Evolutionary conservation across 176 grass and related monocot genomes (phyloP), one percentile per base, ranked within the genome.

Genomic region (Raddia guianensis): DNA sequence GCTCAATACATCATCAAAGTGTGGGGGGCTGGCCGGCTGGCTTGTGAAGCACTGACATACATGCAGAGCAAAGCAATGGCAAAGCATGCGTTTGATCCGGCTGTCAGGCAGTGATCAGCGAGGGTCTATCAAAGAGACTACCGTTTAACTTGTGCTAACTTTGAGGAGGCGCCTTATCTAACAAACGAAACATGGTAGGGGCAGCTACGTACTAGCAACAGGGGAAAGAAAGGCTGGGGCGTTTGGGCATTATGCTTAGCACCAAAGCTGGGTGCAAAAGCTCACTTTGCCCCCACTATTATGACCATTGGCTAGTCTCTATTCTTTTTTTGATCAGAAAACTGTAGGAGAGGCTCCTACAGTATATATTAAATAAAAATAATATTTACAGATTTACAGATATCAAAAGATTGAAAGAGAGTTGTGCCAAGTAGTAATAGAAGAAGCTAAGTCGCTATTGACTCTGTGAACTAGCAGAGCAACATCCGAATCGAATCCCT

Each of bases 261-360:
- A 27, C 27, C 27, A 27, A 27, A 27, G 27, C 78, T 80, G 78
- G 5, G 13, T 10, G 40, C 8, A 32, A 59, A 80, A 34, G 66
- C 33, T 51, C 52, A 70, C 53, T 48, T 80, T 70, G 65, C 40
- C 3, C 8, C 64, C 70, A 27, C n/a, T 68, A 50, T 66, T 49
- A 27, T 59, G 44, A 5, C 11, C 33, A 11, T 3, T 68, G 20
- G 35, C 3, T 3, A 79, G 27, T 27, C 27, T n/a, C n/a, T n/a
- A n/a, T n/a, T n/a, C n/a, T n/a, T n/a, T n/a, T n/a, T n/a, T n/a
- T n/a, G n/a, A n/a, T n/a, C n/a, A n/a, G n/a, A n/a, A n/a, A n/a
- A n/a, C n/a, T n/a, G n/a, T n/a, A n/a, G n/a, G n/a, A n/a, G n/a
- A n/a, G n/a, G n/a, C n/a, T n/a, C n/a, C n/a, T n/a, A n/a, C n/a